A percentile compares a stretch with the other conserved stretches of the same genome.
These are phyloP conservation scores for Cladochytrium replicatum DNA, from an alignment of 192 early-diverging fungal genomes.

Conservation along the genomic window DNA sequence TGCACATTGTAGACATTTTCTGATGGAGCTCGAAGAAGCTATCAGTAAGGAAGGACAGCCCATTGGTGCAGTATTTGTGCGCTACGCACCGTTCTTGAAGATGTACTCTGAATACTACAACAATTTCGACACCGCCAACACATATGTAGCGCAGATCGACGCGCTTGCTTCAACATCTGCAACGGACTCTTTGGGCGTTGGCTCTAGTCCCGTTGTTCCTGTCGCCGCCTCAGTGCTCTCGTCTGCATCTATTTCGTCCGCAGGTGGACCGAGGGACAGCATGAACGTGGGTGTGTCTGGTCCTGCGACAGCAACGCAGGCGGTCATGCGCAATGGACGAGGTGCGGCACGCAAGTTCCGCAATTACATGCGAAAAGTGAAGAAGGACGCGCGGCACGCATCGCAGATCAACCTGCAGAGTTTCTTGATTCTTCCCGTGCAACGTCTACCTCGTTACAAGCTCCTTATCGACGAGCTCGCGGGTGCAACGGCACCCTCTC, in stretches of 20 bases:
- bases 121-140: slow-evolving; percentile 67
- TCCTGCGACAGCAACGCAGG: too few species aligned
- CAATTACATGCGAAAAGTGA: slow-evolving; percentile 32
- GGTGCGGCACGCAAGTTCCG: slow-evolving; percentile 26
- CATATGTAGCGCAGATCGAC: slow-evolving; percentile 43
- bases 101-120: slow-evolving; percentile 81
- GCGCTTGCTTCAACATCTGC: too few species aligned
- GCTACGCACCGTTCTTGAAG: slow-evolving; percentile 65
- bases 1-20: slow-evolving; percentile 48
- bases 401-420: slow-evolving; percentile 72
- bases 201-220: too few species aligned
- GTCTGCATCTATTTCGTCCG: too few species aligned
- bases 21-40: slow-evolving; percentile 47
- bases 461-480: slow-evolving; percentile 81
- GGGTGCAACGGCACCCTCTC: slow-evolving; percentile 55
- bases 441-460: slow-evolving; percentile 88
- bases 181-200: too few species aligned
- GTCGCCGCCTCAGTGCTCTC: too few species aligned
- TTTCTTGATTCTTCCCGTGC: slow-evolving; percentile 82
- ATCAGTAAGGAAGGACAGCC: slow-evolving; percentile 26
- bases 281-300: too few species aligned
- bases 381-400: slow-evolving; percentile 48
- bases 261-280: too few species aligned
- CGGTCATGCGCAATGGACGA: slow-evolving; percentile 22
- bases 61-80: slow-evolving; percentile 69